These are phyloP conservation scores for Physcomitrellopsis africana DNA, from an alignment of 225 moss, liverwort and hornwort species.

Conservation along the genomic window DNA sequence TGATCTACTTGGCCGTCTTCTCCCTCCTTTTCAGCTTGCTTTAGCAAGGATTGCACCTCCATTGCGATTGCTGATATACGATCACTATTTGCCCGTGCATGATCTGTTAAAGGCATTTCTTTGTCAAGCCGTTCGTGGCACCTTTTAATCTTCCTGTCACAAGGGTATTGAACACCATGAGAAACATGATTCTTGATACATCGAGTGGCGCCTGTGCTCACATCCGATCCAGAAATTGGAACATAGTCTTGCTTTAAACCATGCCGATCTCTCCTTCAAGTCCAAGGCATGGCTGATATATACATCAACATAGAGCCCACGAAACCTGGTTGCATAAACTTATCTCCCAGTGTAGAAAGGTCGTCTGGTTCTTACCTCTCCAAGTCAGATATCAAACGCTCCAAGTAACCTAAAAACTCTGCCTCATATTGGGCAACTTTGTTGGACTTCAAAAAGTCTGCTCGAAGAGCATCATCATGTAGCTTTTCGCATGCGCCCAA, in stretches of 20 bases:
- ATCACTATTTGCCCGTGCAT: constrained; percentile 87
- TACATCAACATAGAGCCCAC: neutral
- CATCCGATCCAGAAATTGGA: neutral
- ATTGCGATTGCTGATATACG: constrained; percentile 92
- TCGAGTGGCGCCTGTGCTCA: neutral
- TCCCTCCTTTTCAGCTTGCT: constrained; percentile 94
- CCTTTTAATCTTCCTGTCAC: constrained; percentile 92
- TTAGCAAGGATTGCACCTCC: constrained; percentile 91
- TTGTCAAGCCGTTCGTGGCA: constrained; percentile 95
- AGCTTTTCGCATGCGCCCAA: constrained; percentile 84
- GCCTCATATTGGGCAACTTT: constrained; percentile 84
- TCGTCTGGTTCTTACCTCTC: constrained; percentile 60
- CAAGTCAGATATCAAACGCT: constrained; percentile 89
- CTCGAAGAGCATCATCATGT: constrained; percentile 84
- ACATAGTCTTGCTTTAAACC: neutral
- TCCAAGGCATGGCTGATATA: neutral
- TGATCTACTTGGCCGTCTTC: constrained; percentile 93
- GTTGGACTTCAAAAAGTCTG: constrained; percentile 70
- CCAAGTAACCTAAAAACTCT: constrained; percentile 86
- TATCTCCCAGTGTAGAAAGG: neutral
- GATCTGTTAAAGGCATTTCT: constrained; percentile 94
- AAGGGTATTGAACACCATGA: constrained; percentile 14
- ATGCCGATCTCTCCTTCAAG: neutral
- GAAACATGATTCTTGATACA: constrained; percentile 2
- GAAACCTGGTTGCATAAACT: neutral